Percentiles rank a stretch among this genome's conserved stretches.
phyloP scores from a whole-genome alignment of 2,329 filamentous ascomycete genomes.

The Alternaria triticimaculans region DNA sequence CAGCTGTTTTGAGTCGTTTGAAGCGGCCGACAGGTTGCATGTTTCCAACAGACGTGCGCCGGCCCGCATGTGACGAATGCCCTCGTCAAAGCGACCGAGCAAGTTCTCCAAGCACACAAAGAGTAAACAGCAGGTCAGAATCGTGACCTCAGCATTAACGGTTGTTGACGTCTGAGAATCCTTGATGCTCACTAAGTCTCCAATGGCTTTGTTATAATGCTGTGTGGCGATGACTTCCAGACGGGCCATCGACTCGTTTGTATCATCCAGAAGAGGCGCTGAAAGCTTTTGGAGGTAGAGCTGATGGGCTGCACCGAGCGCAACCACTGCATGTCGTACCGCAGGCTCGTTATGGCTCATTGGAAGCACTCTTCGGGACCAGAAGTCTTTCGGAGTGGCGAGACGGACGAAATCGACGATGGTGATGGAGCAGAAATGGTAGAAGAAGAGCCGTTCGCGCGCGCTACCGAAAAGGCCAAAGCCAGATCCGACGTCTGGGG shows the following conservation, averaged over 20 bases:
- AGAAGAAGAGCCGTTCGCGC: conserved; percentile 7
- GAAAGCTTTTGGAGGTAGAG: conserved; percentile 11
- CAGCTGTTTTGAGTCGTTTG: neutral
- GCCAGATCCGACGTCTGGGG: neutral
- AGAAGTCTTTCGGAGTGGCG: conserved; percentile 11
- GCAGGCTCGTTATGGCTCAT: conserved; percentile 15
- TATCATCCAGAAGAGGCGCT: neutral
- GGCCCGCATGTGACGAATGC: conserved; percentile 11
- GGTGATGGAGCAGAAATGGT: conserved; percentile 14
- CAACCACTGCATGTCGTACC: conserved; percentile 7
- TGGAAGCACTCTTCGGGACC: conserved; percentile 13
- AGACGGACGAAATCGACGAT: conserved; percentile 12
- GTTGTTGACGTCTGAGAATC: neutral
- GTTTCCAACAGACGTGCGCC: conserved; percentile 10
- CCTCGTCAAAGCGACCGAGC: conserved; percentile 11
- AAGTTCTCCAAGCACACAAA: conserved; percentile 17
- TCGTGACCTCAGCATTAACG: conserved; percentile 4
- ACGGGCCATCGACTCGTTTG: conserved; percentile 3
- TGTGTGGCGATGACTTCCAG: conserved; percentile 4
- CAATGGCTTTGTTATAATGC: conserved; percentile 15
- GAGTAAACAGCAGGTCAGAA: conserved; percentile 11
- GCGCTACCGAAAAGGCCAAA: conserved; percentile 1
- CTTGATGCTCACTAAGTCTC: conserved; percentile 1
- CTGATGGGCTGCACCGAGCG: conserved; percentile 13
- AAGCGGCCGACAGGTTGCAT: conserved; percentile 2